Evolutionary conservation across 2,329 filamentous ascomycete genomes (phyloP), one percentile per base, ranked within the genome.

Genomic region (Apiospora marii): DNA sequence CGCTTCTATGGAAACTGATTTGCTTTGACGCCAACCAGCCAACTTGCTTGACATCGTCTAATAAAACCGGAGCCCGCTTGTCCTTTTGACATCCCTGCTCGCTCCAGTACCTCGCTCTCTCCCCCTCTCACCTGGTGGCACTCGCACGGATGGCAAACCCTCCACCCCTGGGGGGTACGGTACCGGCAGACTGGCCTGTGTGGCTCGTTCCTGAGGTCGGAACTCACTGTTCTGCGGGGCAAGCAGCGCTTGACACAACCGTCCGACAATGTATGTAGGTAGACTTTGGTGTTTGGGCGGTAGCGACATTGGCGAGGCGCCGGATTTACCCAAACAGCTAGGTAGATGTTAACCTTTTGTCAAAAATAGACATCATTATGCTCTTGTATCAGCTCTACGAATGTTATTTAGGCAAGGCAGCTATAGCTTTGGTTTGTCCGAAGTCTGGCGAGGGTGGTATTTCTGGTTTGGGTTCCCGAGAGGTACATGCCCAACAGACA

Each of bases 41-140:
- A 64, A 64, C 58, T 64, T 64, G 58, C 58, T 64, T 64, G 58
- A 64, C 58, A 64, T 41, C 58, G 58, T 64, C 58, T 64, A 64
- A 64, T 64, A 64, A 64, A 64, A 64, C 30, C 58, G 58, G 58
- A 64, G 58, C 34, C 30, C 30, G 5, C 58, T n/a, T 41, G 58
- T 64, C 19, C 19, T 30, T 37, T 61, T 64, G 19, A n/a, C 22
- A 34, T 41, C 30, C 58, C 53, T 58, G 53, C 53, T 30, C 27
- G 16, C 58, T 16, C 53, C n/a, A n/a, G n/a, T n/a, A n/a, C n/a
- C n/a, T n/a, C n/a, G n/a, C n/a, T n/a, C n/a, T n/a, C n/a, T n/a
- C 27, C 27, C 27, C 14, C 16, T 34, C 53, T 61, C 27, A 37
- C 30, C 27, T 61, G 27, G 53, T 61, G 27, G 53, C 53, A 61